Evolutionary conservation across 2,329 filamentous ascomycete species (phyloP), one percentile per base, ranked within the genome.

Genomic region (Calonectria honghensis): DNA sequence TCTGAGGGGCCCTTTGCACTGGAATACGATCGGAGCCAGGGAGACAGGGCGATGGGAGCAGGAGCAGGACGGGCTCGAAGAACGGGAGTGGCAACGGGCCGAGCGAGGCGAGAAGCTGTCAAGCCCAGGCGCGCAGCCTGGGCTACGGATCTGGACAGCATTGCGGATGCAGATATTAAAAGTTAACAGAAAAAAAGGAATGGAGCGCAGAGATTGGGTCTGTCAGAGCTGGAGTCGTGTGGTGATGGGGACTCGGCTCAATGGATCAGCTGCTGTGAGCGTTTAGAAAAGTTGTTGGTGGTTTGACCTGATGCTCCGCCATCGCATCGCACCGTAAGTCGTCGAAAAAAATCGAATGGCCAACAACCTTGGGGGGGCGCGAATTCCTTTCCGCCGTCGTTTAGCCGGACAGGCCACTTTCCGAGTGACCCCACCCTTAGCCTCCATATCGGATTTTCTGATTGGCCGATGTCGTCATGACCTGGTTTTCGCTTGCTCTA

Each of bases 91-190:
- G 79, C 76, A 68, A 78, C 78, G 35, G 80, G 79, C 65, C 77
- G 78, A 63, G 82, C 77, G 57, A 82, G 74, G 61, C 80, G 82
- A 69, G 81, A 78, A 63, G 81, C 79, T 73, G 79, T 77, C 79
- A 81, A 79, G 78, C 81, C 83, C 79, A 85, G 79, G 77, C 83
- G 79, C 73, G 83, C 80, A 72, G 82, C 81, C 75, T 80, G 81
- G 77, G 81, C 83, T 77, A 83, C 77, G 14, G 57, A 63, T 82
- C 81, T 77, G 35, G 82, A 84, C 81, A 88, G 75, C 77, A 91
- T 91, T 83, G 81, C 77, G 80, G 80, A 70, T 74, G 20, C 59
- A 37, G n/a, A 50, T n/a, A 18, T 68, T 50, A 35, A 29, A 52
- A 18, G 13, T 41, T 45, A 32, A 57, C 18, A 27, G 20, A 45